Percentiles rank a stretch among this genome's conserved stretches.
Evolutionary conservation across 768 basidiomycete species (phyloP).

Genomic region (Tubosaeta brunneosetosa): DNA sequence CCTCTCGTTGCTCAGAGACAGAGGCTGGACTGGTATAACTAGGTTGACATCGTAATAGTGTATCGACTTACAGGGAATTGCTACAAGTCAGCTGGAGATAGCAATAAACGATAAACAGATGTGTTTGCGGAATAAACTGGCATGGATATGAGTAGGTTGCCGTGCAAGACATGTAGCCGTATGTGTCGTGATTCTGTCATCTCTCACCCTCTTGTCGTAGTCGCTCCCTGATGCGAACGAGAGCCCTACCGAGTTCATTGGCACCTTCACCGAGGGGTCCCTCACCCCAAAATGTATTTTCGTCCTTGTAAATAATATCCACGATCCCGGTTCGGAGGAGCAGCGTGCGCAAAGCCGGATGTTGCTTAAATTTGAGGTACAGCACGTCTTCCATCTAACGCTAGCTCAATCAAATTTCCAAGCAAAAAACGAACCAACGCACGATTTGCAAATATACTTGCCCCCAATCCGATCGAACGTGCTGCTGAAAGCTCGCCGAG

Average conservation of each 20-base stretch:
- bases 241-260: conserved; percentile 61
- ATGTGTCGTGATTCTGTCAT: conserved; percentile 4
- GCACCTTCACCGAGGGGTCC: conserved; percentile 45
- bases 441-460: conserved; percentile 47
- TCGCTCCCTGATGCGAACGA: conserved; percentile 51
- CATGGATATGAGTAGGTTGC: not conserved
- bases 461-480: conserved; percentile 56
- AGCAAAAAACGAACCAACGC: conserved; percentile 11
- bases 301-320: conserved; percentile 51
- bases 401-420: not conserved
- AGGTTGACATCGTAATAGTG: no score
- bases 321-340: conserved; percentile 43
- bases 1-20: no score
- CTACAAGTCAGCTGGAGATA: not conserved
- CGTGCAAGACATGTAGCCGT: not conserved
- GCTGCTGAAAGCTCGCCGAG: conserved; percentile 29
- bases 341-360: conserved; percentile 46
- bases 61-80: no score
- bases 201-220: conserved; percentile 31
- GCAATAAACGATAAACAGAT: not conserved
- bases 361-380: conserved; percentile 66
- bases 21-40: no score
- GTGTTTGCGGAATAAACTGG: not conserved
- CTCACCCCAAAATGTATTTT: conserved; percentile 66
- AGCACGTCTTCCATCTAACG: conserved; percentile 65